phyloP scores from a whole-genome alignment of 139 green algal genomes.

The Diplosphaera chodatii region DNA sequence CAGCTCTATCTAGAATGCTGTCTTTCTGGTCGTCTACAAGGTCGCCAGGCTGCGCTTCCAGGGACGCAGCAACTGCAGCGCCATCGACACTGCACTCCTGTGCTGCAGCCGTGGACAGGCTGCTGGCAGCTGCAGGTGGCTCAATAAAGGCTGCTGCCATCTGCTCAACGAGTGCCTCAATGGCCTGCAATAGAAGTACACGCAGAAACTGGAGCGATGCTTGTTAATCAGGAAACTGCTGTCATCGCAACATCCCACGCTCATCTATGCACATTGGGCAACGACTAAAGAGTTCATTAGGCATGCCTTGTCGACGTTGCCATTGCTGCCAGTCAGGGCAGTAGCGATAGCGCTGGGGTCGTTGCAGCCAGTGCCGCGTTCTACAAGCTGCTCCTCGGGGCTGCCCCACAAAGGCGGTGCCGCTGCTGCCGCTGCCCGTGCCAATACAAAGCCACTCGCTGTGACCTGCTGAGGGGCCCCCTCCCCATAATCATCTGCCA shows the following conservation, averaged over 20 bases:
- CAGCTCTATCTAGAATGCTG: too few species aligned
- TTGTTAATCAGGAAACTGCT: too few species aligned
- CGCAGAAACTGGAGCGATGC: too few species aligned
- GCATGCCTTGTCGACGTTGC: constrained; percentile 26
- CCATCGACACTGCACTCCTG: neutral
- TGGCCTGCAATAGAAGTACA: constrained; percentile 11
- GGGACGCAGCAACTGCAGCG: too few species aligned
- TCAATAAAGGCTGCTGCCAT: constrained; percentile 2
- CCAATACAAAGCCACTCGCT: neutral
- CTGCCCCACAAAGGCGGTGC: constrained; percentile 2
- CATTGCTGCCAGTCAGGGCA: constrained; percentile 21
- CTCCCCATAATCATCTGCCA: constrained; percentile 23
- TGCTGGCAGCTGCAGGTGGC: neutral
- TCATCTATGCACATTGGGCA: too few species aligned
- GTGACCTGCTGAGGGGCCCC: constrained; percentile 18
- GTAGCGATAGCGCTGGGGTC: constrained; percentile 7
- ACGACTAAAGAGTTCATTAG: too few species aligned
- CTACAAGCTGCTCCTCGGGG: constrained; percentile 20
- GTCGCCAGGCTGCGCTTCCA: too few species aligned
- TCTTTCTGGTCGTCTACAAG: too few species aligned
- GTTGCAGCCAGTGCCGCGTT: constrained; percentile 25
- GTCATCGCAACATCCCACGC: too few species aligned
- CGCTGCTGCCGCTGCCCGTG: neutral
- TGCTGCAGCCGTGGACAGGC: neutral
- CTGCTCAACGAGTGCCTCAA: constrained; percentile 47